Percentiles rank a stretch among this genome's conserved stretches.
phyloP scores from a whole-genome alignment of 2,329 filamentous ascomycete species.

The Trichoderma citrinoviride region DNA sequence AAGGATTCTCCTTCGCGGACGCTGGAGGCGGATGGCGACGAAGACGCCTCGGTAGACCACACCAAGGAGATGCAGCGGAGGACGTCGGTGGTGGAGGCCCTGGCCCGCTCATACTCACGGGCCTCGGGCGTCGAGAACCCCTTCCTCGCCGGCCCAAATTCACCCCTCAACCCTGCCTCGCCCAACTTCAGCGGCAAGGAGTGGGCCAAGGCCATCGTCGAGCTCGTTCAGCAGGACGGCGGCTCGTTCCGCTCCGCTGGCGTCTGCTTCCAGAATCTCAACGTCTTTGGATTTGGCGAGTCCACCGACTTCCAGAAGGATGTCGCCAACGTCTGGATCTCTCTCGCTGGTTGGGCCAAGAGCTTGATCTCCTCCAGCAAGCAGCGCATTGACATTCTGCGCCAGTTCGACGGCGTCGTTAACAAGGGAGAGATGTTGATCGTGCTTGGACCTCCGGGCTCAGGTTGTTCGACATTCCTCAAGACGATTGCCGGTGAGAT shows the following conservation, averaged over 20 bases:
- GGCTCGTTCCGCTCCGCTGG: conserved; percentile 59
- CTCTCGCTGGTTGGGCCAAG: conserved; percentile 43
- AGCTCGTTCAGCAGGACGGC: conserved; percentile 51
- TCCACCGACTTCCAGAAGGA: conserved; percentile 70
- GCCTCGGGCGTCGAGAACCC: conserved; percentile 50
- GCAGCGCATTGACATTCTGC: conserved; percentile 65
- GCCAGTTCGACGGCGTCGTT: conserved; percentile 65
- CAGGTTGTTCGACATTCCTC: conserved; percentile 80
- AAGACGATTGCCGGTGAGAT: conserved; percentile 83
- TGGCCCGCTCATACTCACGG: conserved; percentile 55
- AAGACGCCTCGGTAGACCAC: conserved; percentile 25
- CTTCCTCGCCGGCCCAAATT: conserved; percentile 49
- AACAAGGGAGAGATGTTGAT: conserved; percentile 72
- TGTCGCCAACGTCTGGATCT: conserved; percentile 60
- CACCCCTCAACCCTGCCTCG: conserved; percentile 53
- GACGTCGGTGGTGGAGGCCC: conserved; percentile 52
- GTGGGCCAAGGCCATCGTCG: conserved; percentile 61
- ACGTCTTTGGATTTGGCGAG: conserved; percentile 64
- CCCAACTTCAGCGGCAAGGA: conserved; percentile 52
- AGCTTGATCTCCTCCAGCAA: conserved; percentile 51
- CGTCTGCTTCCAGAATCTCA: conserved; percentile 65
- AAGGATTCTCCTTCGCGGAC: conserved; percentile 34
- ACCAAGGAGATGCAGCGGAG: conserved; percentile 48
- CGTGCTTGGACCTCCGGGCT: conserved; percentile 67
- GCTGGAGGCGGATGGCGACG: conserved; percentile 30